Base-by-base conservation (phyloP, 345 rosid genomes). In the Citrus sp. region DNA sequence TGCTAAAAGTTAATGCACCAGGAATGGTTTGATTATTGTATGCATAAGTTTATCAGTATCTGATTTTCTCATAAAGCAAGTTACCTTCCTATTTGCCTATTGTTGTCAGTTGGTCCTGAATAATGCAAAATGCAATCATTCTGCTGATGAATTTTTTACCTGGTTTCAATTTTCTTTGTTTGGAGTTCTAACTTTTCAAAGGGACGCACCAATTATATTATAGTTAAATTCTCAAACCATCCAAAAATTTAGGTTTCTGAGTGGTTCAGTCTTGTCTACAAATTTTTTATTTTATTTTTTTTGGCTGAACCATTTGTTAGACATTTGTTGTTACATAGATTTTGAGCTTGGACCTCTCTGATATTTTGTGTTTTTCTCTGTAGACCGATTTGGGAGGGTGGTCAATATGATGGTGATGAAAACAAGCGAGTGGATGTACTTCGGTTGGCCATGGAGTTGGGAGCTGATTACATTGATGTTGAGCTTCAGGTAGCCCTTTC, bases 361-460 rank as follows among this genome's bases (percentile, higher is more conserved):
- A 66, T 77, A 65, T 49, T 77, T 40, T 83, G 66, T 68, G 74
- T 67, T 25, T 69, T 58, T 62, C 72, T 76, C 14, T 81, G 1
- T 82, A 95, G 99, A 78, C 98, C 98, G 64, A 90, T 77, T 73
- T 93, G 99, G 99, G 99, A 95, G 85, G 99, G 97, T 37, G 99
- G 99, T 69, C 89, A 84, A 27, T 93, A 95, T 79, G 97, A 84
- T 62, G 99, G 97, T 65, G 99, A 91, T 79, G 99, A 95, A 77
- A 88, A 82, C 5, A 30, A 86, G 80, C 80, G 98, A 24, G 78
- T 80, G 72, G 93, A 89, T 73, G 92, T 84, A 22, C 96, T 93
- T 73, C 87, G 84, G 56, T 79, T 93, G 77, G 99, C 99, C 60
- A 89, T 92, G 94, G 97, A 93, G 78, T 65, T 93, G 58, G 99